phyloP scores from a whole-genome alignment of 2,329 filamentous ascomycete genomes.

The Colletotrichum sp. region DNA sequence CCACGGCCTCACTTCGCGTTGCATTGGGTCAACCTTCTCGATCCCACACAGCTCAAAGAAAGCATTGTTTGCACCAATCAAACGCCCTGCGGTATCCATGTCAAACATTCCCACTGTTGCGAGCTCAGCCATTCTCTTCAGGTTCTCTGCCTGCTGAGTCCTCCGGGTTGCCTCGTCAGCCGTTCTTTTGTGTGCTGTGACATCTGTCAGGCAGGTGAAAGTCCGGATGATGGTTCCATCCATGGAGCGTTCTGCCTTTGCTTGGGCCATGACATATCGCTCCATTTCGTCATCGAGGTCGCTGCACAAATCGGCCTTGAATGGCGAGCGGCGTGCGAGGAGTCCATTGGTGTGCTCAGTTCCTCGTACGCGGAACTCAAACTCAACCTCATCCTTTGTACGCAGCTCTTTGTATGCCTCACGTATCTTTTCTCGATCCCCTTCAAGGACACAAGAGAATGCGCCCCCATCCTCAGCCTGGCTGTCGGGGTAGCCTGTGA shows the following conservation, averaged over 20 bases:
- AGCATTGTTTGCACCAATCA: constrained; percentile 56
- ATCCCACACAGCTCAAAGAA: constrained; percentile 58
- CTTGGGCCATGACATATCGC: constrained; percentile 50
- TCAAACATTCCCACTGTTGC: constrained; percentile 61
- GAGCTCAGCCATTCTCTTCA: constrained; percentile 58
- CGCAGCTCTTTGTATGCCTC: constrained; percentile 46
- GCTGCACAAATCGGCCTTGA: constrained; percentile 25
- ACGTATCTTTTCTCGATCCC: constrained; percentile 46
- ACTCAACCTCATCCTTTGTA: constrained; percentile 41
- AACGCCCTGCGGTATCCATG: constrained; percentile 52
- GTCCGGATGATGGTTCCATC: constrained; percentile 49
- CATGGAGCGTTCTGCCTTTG: constrained; percentile 48
- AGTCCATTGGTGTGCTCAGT: constrained; percentile 3
- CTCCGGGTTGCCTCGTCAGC: constrained; percentile 52
- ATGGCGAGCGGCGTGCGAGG: constrained; percentile 11
- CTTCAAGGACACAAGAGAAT: constrained; percentile 48
- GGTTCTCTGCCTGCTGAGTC: constrained; percentile 56
- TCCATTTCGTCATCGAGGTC: constrained; percentile 35
- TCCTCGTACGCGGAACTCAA: constrained; percentile 49
- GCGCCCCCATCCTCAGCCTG: constrained; percentile 38
- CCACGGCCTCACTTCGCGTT: constrained; percentile 46
- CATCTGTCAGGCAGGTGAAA: constrained; percentile 55
- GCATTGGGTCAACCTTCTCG: constrained; percentile 43
- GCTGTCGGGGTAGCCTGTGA: constrained; percentile 48
- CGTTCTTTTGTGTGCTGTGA: constrained; percentile 53